These are phyloP conservation scores for Dactylellina haptotyla DNA, from an alignment of 2,329 filamentous ascomycete genomes.

Conservation along the genomic window DNA sequence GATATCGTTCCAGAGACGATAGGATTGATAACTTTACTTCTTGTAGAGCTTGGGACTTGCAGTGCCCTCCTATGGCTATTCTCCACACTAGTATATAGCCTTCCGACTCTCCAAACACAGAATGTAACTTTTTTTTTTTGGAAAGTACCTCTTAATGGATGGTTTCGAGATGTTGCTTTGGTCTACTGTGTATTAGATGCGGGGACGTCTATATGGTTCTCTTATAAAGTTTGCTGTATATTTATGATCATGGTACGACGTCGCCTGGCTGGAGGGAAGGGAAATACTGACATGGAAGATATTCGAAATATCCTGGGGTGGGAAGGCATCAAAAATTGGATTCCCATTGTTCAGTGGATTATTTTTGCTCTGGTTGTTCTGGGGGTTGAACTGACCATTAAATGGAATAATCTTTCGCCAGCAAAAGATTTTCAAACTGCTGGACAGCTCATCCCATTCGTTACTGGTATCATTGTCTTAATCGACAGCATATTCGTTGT, in stretches of 20 bases:
- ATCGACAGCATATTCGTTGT: constrained; percentile 14
- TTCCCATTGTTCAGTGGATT: not conserved
- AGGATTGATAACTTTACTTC: constrained; percentile 10
- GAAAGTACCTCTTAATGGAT: constrained; percentile 15
- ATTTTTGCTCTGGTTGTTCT: constrained; percentile 8
- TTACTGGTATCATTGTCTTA: constrained; percentile 22
- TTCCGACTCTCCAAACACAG: constrained; percentile 20
- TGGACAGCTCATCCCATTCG: constrained; percentile 24
- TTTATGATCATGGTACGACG: not conserved
- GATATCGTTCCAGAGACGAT: not conserved
- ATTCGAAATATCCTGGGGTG: not conserved
- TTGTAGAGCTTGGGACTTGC: constrained; percentile 23
- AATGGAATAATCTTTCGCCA: constrained; percentile 31
- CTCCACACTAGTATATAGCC: constrained; percentile 9
- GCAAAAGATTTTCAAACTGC: constrained; percentile 18
- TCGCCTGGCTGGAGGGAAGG: no score
- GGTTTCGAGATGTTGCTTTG: constrained; percentile 22
- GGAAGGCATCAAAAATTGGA: not conserved
- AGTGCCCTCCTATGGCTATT: constrained; percentile 18
- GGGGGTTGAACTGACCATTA: constrained; percentile 19
- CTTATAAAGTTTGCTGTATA: not conserved
- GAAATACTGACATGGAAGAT: not conserved
- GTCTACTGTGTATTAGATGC: constrained; percentile 12
- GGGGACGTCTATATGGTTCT: constrained; percentile 1
- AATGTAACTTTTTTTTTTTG: constrained; percentile 19